Evolutionary conservation across 805 yeast species (phyloP), one percentile per base, ranked within the genome.

Genomic region (Saccharomyces eubayanus): DNA sequence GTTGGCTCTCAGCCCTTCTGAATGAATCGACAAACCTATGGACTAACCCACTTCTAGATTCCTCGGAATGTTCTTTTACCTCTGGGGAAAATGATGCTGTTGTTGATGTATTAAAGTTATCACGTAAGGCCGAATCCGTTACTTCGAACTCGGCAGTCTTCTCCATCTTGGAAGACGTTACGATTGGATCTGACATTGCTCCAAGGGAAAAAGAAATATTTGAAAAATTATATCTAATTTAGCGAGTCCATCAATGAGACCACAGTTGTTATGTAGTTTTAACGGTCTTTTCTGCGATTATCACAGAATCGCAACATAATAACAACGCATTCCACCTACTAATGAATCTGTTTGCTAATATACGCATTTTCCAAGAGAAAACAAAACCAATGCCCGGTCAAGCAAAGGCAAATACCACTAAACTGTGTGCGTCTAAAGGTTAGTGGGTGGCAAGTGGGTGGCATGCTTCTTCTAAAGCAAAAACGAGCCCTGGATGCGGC

Each of bases 1-100:
- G 5, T 14, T 24, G 14, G 10, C 46, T 53, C 29, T 59, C 57
- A 3, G 67, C 62, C 36, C 51, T 49, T 36, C 28, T 49, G 12
- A 49, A 36, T 27, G 51, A 49, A 12, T 49, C 31, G 43, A 40
- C 21, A 28, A 56, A 58, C 41, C 61, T 53, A 28, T 50, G 41
- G 16, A 47, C 51, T 27, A 53, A 20, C 28, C 29, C 40, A 31
- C 31, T 28, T n/a, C 28, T 21, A 2, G 50, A 48, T 29, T 29
- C 28, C 14, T 48, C 43, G 9, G 43, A 36, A 16, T 36, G 43
- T 8, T 36, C 43, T 16, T 36, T 36, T 16, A 36, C 24, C 8
- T 36, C 43, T 16, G 21, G 43, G 8, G 24, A 5, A 8, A 36
- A 8, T 16, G 43, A 36, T 2, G 43, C 43, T n/a, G 43, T n/a